Conservation (phyloP, 176 grass and related monocot species). For the Olyra latifolia region DNA sequence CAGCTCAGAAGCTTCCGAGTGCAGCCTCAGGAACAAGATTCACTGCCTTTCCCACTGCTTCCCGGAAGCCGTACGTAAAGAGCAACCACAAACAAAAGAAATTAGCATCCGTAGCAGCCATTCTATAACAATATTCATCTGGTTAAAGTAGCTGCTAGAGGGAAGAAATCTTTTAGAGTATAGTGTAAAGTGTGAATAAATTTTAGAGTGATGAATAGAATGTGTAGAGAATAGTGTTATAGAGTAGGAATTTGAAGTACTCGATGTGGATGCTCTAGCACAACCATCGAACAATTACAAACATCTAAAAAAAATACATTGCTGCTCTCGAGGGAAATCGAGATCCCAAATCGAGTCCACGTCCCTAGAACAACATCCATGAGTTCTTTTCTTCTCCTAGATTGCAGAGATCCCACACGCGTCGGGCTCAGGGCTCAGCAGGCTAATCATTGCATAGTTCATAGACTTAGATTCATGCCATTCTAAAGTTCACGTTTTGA, state of each 20-base stretch:
- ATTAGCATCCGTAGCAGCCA: too few relatives aligned
- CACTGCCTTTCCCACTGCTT: constrained; percentile 13
- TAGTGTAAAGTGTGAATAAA: too few relatives aligned
- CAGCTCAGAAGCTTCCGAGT: constrained; percentile 54
- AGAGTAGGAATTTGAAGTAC: too few relatives aligned
- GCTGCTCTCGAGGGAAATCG: constrained; percentile 37
- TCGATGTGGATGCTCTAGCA: too few relatives aligned
- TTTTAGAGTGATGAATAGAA: too few relatives aligned
- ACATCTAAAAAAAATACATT: constrained; percentile 17
- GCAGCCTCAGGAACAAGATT: constrained; percentile 28
- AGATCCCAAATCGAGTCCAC: constrained; percentile 31
- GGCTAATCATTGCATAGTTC: background rate
- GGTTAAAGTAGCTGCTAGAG: too few relatives aligned
- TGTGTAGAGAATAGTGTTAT: too few relatives aligned
- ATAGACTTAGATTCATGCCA: too few relatives aligned
- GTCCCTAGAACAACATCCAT: constrained; percentile 45
- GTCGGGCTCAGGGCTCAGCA: background rate
- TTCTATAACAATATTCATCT: too few relatives aligned
- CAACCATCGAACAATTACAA: background rate
- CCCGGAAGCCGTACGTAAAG: constrained; percentile 23
- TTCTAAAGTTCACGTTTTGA: too few relatives aligned
- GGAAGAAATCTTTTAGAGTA: too few relatives aligned
- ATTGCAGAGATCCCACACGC: constrained; percentile 22
- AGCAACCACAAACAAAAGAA: background rate
- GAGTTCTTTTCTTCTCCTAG: constrained; percentile 30